phyloP scores from a whole-genome alignment of 179 eudicot genomes.

The Gypsophila paniculata region DNA sequence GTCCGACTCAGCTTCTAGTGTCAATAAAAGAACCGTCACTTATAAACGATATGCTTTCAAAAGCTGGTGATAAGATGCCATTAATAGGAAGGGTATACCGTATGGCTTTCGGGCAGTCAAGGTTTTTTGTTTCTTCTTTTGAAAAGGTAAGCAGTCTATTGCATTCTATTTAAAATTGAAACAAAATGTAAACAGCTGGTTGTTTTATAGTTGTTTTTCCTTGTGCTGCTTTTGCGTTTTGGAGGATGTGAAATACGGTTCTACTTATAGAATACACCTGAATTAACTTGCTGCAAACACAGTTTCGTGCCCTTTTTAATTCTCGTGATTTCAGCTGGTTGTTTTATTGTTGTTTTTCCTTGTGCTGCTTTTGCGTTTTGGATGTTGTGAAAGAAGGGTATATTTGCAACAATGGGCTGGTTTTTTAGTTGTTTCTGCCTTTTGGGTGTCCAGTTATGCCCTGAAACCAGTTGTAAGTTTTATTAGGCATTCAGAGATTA shows the following conservation, averaged over 20 bases:
- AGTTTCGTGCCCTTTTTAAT: not conserved
- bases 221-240: not conserved
- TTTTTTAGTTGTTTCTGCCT: not conserved
- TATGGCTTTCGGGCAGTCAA: conserved; percentile 50
- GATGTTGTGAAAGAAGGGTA: no score
- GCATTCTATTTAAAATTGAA: not conserved
- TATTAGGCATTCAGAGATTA: not conserved
- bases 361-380: not conserved
- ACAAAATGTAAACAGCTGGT: not conserved
- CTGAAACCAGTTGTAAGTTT: not conserved
- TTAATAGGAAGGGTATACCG: conserved; percentile 48
- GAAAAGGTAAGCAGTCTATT: conserved; percentile 31
- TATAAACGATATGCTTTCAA: conserved; percentile 43
- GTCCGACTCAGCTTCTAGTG: conserved; percentile 53
- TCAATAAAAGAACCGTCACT: conserved; percentile 44
- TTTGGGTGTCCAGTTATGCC: not conserved
- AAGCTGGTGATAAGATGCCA: conserved; percentile 52
- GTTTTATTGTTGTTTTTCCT: not conserved
- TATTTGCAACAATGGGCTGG: not conserved
- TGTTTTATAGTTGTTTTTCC: not conserved
- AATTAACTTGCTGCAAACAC: not conserved
- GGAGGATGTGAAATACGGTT: no score
- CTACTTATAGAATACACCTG: not conserved
- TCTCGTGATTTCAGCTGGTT: not conserved
- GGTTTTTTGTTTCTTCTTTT: conserved; percentile 49